Base-by-base conservation (phyloP, 805 yeast species). In the Wickerhamiella domercqiae region DNA sequence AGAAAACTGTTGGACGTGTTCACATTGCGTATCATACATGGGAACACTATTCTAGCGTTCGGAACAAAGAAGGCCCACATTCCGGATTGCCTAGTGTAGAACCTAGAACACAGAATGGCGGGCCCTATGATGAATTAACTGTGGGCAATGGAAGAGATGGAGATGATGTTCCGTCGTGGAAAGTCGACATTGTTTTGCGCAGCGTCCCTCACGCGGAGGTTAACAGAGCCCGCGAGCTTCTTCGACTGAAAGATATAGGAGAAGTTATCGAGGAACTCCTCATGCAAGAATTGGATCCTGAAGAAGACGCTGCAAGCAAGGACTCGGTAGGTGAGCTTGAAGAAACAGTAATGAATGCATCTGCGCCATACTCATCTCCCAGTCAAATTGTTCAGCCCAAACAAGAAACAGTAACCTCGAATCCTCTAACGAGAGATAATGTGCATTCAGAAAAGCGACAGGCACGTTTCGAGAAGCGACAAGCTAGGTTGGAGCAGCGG, bases 31-130 rank as follows among this genome's bases (percentile, higher is more conserved):
- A 62, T 34, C 67, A 62, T 32, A 49, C 57, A 1, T 62, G 67
- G 66, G 66, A 62, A 39, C 67, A 62, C 45, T 62, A 62, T 38
- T 59, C 65, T 9, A 57, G 63, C 9, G 61, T 61, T 3, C 47
- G 66, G 19, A 54, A 58, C 35, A 37, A 50, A n/a, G 47, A 44
- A 13, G 64, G 64, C 1, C 64, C 66, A 3, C 59, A 54, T 32
- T 34, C 41, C 4, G 66, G 66, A 3, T 39, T 43, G 5, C 58
- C 59, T 1, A 39, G 44, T 9, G 49, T 54, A 5, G 34, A 26
- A 16, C 41, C 43, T 1, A 24, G n/a, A 7, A n/a, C 15, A 11
- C 9, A 29, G 15, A 24, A 24, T 24, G n/a, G n/a, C n/a, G n/a
- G n/a, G n/a, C n/a, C n/a, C n/a, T n/a, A n/a, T n/a, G n/a, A n/a